Percentiles rank a stretch among this genome's conserved stretches.
Evolutionary conservation across 1,284 basidiomycete species (phyloP).

Genomic region (Tetrapyrgos nigripes): DNA sequence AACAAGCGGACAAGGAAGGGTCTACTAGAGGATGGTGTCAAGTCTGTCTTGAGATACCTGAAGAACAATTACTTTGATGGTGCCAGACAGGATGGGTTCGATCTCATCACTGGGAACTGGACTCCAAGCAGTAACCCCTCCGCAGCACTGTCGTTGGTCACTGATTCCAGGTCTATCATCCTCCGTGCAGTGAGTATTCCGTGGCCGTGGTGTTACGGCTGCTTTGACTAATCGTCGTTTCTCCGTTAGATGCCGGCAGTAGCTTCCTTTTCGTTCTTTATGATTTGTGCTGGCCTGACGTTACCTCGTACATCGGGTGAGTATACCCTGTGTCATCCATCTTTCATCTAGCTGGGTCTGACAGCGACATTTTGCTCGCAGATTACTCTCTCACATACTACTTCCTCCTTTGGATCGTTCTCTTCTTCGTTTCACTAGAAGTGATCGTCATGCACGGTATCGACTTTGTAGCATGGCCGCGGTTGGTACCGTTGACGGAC

Average conservation of each 20-base stretch:
- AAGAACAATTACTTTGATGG: conserved; percentile 99
- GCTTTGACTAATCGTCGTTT: conserved; percentile 6
- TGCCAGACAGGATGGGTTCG: conserved; percentile 92
- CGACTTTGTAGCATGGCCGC: conserved; percentile 95
- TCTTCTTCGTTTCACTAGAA: conserved; percentile 64
- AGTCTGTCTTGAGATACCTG: conserved; percentile 87
- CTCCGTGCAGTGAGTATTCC: conserved; percentile 76
- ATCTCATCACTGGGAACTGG: conserved; percentile 94
- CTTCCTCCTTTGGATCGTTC: conserved; percentile 77
- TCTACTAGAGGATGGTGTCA: conserved; percentile 86
- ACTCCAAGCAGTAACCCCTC: conserved; percentile 76
- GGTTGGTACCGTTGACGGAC: conserved; percentile 84
- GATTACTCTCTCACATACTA: conserved; percentile 86
- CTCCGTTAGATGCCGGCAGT: conserved; percentile 81
- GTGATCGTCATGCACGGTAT: conserved; percentile 85
- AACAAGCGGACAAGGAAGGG: conserved; percentile 89
- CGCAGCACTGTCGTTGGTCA: conserved; percentile 68
- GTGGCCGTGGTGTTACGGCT: background rate
- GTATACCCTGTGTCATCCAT: conserved; percentile 32
- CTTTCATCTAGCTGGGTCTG: background rate
- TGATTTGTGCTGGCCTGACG: conserved; percentile 86
- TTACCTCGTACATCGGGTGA: conserved; percentile 85
- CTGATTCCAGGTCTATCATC: conserved; percentile 81
- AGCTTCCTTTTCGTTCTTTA: conserved; percentile 82
- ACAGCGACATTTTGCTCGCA: conserved; percentile 30